phyloP scores from a whole-genome alignment of 345 rosid genomes.

The Isatis tinctoria region DNA sequence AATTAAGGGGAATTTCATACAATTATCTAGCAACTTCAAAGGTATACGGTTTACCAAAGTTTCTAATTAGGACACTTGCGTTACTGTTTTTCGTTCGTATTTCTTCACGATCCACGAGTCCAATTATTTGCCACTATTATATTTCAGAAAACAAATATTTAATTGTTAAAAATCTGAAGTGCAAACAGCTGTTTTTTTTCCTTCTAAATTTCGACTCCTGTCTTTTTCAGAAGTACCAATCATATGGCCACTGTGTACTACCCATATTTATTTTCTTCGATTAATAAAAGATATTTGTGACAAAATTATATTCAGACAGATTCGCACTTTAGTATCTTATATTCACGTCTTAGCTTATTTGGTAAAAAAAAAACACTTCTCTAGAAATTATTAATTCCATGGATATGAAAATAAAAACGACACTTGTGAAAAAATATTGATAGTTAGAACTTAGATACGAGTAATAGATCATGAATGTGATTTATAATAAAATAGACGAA shows the following conservation, averaged over 20 bases:
- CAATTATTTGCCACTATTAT: conserved; percentile 28
- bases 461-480: background rate
- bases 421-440: background rate
- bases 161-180: conserved; percentile 1
- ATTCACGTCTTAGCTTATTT: conserved; percentile 23
- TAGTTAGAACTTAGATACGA: background rate
- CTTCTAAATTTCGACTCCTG: conserved; percentile 8
- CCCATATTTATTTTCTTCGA: background rate
- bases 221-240: conserved; percentile 32
- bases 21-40: conserved; percentile 16
- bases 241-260: conserved; percentile 17
- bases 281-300: background rate
- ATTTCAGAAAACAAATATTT: conserved; percentile 3
- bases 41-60: conserved; percentile 9
- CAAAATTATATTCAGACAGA: conserved; percentile 19
- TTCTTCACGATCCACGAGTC: conserved; percentile 5
- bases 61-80: conserved; percentile 25
- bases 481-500: background rate
- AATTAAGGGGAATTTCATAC: conserved; percentile 14
- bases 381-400: background rate
- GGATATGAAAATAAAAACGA: background rate
- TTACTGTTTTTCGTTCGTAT: conserved; percentile 6
- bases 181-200: conserved; percentile 30
- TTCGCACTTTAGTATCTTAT: conserved; percentile 16
- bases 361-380: background rate